Conservation (phyloP, 2,329 filamentous ascomycete species). For the Apiospora rasikravindrae region DNA sequence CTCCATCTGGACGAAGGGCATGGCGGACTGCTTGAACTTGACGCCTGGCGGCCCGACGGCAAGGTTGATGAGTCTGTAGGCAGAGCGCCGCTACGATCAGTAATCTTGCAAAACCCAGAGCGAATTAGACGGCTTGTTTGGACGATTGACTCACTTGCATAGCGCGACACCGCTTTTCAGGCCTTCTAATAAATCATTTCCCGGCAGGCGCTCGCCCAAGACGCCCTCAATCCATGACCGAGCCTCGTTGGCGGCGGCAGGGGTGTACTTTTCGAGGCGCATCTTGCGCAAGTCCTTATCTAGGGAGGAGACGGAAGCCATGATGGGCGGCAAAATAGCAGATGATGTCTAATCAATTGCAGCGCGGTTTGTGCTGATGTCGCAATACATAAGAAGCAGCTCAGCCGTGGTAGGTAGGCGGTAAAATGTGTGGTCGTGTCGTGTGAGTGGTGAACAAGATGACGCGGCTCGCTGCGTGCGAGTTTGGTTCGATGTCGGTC, state of each 20-base stretch:
- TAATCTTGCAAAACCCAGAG: slow-evolving; percentile 17
- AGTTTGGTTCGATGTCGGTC: not conserved
- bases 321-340: slow-evolving; percentile 44
- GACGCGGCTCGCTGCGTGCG: slow-evolving; percentile 1
- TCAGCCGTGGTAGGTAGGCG: not conserved
- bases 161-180: slow-evolving; percentile 91
- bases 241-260: slow-evolving; percentile 84
- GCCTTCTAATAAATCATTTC: slow-evolving; percentile 79
- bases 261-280: slow-evolving; percentile 92
- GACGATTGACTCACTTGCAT: slow-evolving; percentile 72
- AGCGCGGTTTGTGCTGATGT: not conserved
- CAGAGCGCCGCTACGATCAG: slow-evolving; percentile 29
- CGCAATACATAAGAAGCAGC: not conserved
- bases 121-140: not conserved
- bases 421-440: not conserved
- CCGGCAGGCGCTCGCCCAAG: slow-evolving; percentile 73
- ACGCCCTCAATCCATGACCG: slow-evolving; percentile 84
- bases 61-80: slow-evolving; percentile 77
- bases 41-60: slow-evolving; percentile 77
- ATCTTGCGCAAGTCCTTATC: slow-evolving; percentile 95
- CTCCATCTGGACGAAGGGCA: slow-evolving; percentile 99
- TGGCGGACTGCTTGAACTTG: slow-evolving; percentile 87
- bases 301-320: slow-evolving; percentile 92
- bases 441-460: not conserved
- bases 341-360: slow-evolving; percentile 20